Conservation (phyloP, 768 basidiomycete genomes). For the Dendrothele bispora region DNA sequence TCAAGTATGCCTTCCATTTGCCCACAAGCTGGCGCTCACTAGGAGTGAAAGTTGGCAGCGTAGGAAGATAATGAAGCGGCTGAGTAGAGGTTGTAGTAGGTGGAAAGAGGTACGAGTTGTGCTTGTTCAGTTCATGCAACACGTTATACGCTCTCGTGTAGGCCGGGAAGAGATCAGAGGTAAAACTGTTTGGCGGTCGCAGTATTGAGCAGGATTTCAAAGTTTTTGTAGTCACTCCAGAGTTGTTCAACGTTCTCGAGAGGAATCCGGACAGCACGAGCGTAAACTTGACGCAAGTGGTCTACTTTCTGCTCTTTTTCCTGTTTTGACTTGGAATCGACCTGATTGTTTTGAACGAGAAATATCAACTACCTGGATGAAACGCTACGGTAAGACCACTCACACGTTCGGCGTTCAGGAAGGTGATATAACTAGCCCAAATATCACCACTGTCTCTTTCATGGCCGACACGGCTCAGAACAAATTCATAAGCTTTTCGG, state of each 20-base stretch:
- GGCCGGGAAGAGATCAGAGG: slow-evolving; percentile 86
- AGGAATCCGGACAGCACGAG: slow-evolving; percentile 91
- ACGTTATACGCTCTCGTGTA: slow-evolving; percentile 95
- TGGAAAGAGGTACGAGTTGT: slow-evolving; percentile 63
- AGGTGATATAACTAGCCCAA: slow-evolving; percentile 92
- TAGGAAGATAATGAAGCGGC: slow-evolving; percentile 59
- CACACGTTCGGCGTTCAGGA: slow-evolving; percentile 81
- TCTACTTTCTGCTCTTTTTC: slow-evolving; percentile 97
- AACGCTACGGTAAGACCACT: slow-evolving; percentile 19
- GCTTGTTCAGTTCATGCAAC: slow-evolving; percentile 74
- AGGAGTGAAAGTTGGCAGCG: slow-evolving; percentile 68
- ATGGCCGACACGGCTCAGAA: slow-evolving; percentile 82
- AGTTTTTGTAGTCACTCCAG: slow-evolving; percentile 92
- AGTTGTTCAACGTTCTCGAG: slow-evolving; percentile 89
- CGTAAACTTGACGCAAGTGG: slow-evolving; percentile 85
- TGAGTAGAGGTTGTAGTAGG: slow-evolving; percentile 13
- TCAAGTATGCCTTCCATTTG: slow-evolving; percentile 88
- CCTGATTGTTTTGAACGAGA: background rate
- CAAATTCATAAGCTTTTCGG: slow-evolving; percentile 90
- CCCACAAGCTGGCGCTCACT: slow-evolving; percentile 73
- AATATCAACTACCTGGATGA: slow-evolving; percentile 8
- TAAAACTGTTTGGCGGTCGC: slow-evolving; percentile 96
- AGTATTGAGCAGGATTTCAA: slow-evolving; percentile 86
- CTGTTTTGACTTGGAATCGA: slow-evolving; percentile 78
- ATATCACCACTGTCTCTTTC: slow-evolving; percentile 92